These are phyloP conservation scores for Magnusiomyces sp. DNA, from an alignment of 1,139 yeast species.

Conservation along the genomic window DNA sequence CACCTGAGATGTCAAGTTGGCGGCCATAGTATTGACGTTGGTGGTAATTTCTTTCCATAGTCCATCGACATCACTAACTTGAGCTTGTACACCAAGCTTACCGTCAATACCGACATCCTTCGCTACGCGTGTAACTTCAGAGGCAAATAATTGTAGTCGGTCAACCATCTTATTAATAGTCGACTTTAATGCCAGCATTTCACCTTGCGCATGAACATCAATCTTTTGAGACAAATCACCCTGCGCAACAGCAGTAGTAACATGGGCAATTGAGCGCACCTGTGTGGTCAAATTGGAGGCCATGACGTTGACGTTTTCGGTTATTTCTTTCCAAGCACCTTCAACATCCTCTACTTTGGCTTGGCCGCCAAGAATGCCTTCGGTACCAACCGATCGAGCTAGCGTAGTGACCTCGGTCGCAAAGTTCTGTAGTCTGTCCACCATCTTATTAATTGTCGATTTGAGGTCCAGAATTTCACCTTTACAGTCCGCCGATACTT, in stretches of 20 bases:
- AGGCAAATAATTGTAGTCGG: conserved; percentile 76
- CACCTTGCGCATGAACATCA: conserved; percentile 87
- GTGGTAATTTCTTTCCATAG: conserved; percentile 88
- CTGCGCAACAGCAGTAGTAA: conserved; percentile 86
- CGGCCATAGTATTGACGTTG: conserved; percentile 91
- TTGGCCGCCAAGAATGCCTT: conserved; percentile 85
- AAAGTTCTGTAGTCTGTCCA: conserved; percentile 77
- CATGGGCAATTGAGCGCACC: conserved; percentile 83
- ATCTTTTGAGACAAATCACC: conserved; percentile 85
- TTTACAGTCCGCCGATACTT: conserved; percentile 82
- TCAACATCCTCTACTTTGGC: conserved; percentile 89
- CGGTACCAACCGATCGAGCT: conserved; percentile 83
- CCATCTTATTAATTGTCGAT: conserved; percentile 75
- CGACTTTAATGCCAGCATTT: conserved; percentile 61
- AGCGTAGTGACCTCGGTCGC: conserved; percentile 85
- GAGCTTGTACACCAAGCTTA: conserved; percentile 85
- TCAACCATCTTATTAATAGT: conserved; percentile 90
- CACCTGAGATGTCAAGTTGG: conserved; percentile 82
- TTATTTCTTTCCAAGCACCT: conserved; percentile 90
- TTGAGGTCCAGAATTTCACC: conserved; percentile 80
- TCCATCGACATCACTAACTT: conserved; percentile 84
- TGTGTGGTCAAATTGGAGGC: conserved; percentile 83
- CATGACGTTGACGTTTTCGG: conserved; percentile 84
- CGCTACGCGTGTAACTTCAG: conserved; percentile 83
- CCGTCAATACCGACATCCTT: conserved; percentile 92